Evolutionary conservation across 2,329 filamentous ascomycete species (phyloP), one percentile per base, ranked within the genome.

Genomic region (Penicillium sp.): DNA sequence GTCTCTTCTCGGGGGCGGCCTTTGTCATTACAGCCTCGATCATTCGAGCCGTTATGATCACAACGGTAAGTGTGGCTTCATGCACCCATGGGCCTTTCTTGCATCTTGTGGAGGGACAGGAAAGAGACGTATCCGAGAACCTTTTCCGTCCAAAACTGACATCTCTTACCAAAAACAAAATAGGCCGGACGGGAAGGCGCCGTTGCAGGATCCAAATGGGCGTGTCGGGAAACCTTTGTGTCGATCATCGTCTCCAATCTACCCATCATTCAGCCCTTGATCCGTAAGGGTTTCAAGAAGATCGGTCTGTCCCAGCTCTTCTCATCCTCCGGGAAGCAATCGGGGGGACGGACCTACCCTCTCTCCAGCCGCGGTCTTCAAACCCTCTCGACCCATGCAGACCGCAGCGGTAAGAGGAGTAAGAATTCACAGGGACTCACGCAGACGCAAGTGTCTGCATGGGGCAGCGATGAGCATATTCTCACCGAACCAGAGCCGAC

Each of bases 21-120:
- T 80, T 82, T 51, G 73, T 80, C 36, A 78, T 77, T 37, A 68
- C 74, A 32, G 74, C 75, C 13, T 74, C 72, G 4, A 71, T 80
- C 41, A 66, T 81, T 18, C 75, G 78, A 26, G 76, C 73, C 25
- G 68, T 75, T 6, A 66, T 74, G 1, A 75, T 80, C 39, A 47
- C 75, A 24, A 69, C 58, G 3, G 66, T 69, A 53, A 37, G 60
- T 53, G 3, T 12, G 4, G 18, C 18, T 18, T 3, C 18, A 18
- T 18, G 18, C 18, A 18, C 18, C 18, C 18, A 18, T 18, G 18
- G 18, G 18, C 18, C 18, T 18, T 3, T 18, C 18, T 18, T 3
- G 18, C 18, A 18, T 18, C 18, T 18, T 18, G 18, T 18, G 18
- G 18, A 18, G 18, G 18, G 18, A 18, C 18, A 18, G 18, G 18